Evolutionary conservation across 2,329 filamentous ascomycete species (phyloP).

Genomic region (Aspergillus brasiliensis): DNA sequence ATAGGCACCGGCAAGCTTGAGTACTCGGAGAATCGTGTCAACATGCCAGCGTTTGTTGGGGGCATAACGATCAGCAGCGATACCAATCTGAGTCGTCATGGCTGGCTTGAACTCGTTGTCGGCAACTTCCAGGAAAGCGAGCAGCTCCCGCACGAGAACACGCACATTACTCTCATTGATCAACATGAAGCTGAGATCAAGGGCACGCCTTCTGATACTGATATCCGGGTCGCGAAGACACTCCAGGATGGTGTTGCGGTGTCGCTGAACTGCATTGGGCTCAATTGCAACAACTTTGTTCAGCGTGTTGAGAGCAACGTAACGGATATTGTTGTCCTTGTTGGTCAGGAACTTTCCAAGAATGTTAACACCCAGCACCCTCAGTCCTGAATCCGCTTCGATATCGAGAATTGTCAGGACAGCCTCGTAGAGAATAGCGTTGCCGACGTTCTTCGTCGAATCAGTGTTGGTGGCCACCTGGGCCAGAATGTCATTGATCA

Average conservation of each 20-base stretch:
- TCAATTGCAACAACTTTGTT: constrained; percentile 98
- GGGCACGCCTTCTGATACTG: constrained; percentile 90
- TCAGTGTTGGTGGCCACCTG: constrained; percentile 98
- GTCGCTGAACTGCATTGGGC: constrained; percentile 93
- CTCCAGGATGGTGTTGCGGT: constrained; percentile 95
- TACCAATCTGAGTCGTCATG: constrained; percentile 97
- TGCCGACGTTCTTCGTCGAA: constrained; percentile 96
- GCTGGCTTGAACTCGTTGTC: constrained; percentile 98
- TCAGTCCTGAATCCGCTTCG: constrained; percentile 90
- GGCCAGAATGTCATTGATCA: constrained; percentile 97
- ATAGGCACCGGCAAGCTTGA: constrained; percentile 92
- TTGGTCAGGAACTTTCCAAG: constrained; percentile 98
- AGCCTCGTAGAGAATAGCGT: constrained; percentile 96
- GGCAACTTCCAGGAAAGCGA: constrained; percentile 94
- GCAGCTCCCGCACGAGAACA: constrained; percentile 85
- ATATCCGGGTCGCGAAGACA: constrained; percentile 97
- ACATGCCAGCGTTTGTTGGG: constrained; percentile 99
- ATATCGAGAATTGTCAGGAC: constrained; percentile 97
- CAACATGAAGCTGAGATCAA: constrained; percentile 95
- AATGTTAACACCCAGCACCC: constrained; percentile 96
- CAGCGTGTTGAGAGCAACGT: constrained; percentile 93
- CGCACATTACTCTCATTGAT: constrained; percentile 97
- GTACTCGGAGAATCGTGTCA: constrained; percentile 91
- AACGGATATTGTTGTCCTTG: constrained; percentile 98
- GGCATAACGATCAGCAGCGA: constrained; percentile 92